phyloP scores from a whole-genome alignment of 2,329 filamentous ascomycete genomes.

The Fusarium veterinarium region DNA sequence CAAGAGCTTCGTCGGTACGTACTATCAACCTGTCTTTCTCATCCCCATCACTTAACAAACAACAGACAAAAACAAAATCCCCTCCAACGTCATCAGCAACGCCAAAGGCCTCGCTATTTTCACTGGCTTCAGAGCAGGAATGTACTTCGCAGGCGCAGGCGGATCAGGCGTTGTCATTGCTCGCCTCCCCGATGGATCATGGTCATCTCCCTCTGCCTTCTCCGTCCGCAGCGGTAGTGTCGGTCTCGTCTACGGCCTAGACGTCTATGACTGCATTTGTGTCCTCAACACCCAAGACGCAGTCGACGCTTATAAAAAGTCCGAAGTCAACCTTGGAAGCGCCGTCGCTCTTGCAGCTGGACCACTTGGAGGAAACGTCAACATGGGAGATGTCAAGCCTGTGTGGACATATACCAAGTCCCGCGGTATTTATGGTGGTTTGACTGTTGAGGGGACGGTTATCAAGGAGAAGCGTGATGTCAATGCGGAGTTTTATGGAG shows the following conservation, averaged over 20 bases:
- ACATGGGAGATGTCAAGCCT: constrained; percentile 1
- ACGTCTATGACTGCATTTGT: constrained; percentile 11
- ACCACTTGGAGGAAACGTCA: not conserved
- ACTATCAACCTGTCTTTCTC: rapidly evolving
- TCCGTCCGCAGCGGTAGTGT: constrained; percentile 19
- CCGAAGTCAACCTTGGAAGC: constrained; percentile 9
- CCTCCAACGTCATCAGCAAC: not conserved
- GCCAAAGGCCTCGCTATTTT: constrained; percentile 11
- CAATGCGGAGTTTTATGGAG: not conserved
- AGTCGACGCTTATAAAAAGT: not conserved
- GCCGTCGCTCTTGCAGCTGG: constrained; percentile 10
- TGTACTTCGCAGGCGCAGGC: constrained; percentile 15
- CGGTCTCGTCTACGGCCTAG: constrained; percentile 11
- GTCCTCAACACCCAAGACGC: constrained; percentile 10
- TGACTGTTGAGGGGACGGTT: constrained; percentile 7
- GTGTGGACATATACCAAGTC: constrained; percentile 18
- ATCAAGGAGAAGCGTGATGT: constrained; percentile 10
- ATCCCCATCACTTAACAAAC: not conserved
- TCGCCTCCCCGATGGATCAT: not conserved
- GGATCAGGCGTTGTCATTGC: constrained; percentile 8
- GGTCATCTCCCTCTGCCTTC: constrained; percentile 1
- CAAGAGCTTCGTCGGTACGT: constrained; percentile 1
- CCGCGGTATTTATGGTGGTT: not conserved
- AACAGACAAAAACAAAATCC: constrained; percentile 3
- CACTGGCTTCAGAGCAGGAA: constrained; percentile 15